A percentile compares a stretch with the other conserved stretches of the same genome.
These are phyloP conservation scores for Vickermania ingenoplastis DNA, from an alignment of 208 protist genomes.

Conservation along the genomic window DNA sequence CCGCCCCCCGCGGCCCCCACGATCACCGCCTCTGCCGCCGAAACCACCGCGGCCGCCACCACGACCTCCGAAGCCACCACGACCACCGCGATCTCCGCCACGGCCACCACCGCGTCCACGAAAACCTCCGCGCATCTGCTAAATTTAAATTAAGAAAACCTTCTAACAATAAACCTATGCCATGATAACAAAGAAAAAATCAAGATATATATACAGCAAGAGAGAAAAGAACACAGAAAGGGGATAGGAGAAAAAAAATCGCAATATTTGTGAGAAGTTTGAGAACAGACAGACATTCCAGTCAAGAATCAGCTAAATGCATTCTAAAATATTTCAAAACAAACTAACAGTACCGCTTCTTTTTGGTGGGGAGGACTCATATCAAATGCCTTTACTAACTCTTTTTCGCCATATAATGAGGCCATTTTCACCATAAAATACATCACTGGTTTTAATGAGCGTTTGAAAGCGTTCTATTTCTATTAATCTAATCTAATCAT, in stretches of 20 bases:
- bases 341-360: background rate
- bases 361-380: too few species aligned
- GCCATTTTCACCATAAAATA: background rate
- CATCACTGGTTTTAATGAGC: background rate
- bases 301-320: background rate
- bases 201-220: constrained; percentile 5
- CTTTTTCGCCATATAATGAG: too few species aligned
- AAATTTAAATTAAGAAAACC: constrained; percentile 1
- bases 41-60: constrained; percentile 29
- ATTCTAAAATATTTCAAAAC: background rate
- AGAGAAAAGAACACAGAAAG: constrained; percentile 13
- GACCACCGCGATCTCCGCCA: constrained; percentile 33
- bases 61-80: constrained; percentile 36
- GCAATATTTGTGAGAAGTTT: background rate
- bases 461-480: too few species aligned
- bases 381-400: too few species aligned
- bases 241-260: constrained; percentile 7
- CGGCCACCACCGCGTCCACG: constrained; percentile 25
- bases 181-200: constrained; percentile 2
- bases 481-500: background rate
- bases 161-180: constrained; percentile 2
- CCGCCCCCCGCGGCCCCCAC: constrained; percentile 29
- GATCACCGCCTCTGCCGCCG: constrained; percentile 23
- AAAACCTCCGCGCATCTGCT: constrained; percentile 8
- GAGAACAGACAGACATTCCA: background rate